Evolutionary conservation across 2,329 filamentous ascomycete genomes (phyloP), one percentile per base, ranked within the genome.

Genomic region (Davidsoniella eucalypti): DNA sequence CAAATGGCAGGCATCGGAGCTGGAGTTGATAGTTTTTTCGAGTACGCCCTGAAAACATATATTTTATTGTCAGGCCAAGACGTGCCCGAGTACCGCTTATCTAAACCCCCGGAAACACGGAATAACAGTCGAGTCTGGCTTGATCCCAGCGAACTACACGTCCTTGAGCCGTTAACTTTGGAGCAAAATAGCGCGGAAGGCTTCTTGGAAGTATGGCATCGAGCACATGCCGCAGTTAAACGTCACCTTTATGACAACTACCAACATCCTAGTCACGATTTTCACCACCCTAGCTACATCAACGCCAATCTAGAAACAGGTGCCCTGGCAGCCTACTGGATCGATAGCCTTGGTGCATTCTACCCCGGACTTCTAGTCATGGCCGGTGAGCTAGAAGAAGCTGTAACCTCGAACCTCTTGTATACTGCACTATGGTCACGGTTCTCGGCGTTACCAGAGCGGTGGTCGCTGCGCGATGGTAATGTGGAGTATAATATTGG

Each of bases 1-100:
- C 75, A 84, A 2, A 88, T 86, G 62, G 82, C 90, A n/a, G 90
- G 92, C 26, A 94, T 98, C 57, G 92, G 92, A 46, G 92, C 92
- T 6, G 92, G 92, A 38, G 87, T 94, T 59, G 92, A 98, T 67
- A 95, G 88, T 65, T 98, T 98, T 67, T 96, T 94, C 60, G 92
- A 98, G 66, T 98, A 98, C 64, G 88, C 92, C 3, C 74, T 96
- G 59, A 98, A 98, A 65, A 87, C 87, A 16, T 81, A 94, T 61
- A 84, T 98, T 53, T 67, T 98, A 21, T 76, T 96, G 18, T 94
- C 90, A 2, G 85, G 86, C 1, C 78, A 83, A 52, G 72, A 70
- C 12, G 63, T 71, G 54, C 75, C 75, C 2, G 44, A 47, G 21
- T 80, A 80, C 55, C 59, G 42, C 23, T 52, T 56, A 4, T 61